Percentiles rank a stretch among this genome's conserved stretches.
phyloP scores from a whole-genome alignment of 2,329 filamentous ascomycete species.

The Dactylellina sp. region DNA sequence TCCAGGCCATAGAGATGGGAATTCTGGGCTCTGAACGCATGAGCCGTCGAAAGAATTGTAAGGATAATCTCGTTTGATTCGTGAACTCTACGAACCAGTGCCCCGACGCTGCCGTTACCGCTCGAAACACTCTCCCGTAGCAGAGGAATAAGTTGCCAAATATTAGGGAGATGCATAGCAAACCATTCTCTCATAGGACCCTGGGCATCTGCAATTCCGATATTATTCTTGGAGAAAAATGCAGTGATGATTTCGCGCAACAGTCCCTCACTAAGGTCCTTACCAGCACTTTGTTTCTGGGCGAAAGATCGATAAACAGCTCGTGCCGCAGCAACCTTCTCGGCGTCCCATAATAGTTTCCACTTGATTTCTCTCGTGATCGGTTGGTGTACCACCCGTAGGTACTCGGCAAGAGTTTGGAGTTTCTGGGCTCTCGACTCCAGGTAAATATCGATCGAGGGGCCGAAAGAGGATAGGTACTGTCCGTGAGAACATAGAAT shows the following conservation, averaged over 20 bases:
- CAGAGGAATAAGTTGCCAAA: slow-evolving; percentile 47
- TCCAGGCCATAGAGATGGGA: slow-evolving; percentile 78
- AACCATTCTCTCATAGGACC: slow-evolving; percentile 55
- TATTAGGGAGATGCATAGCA: slow-evolving; percentile 54
- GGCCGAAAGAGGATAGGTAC: slow-evolving; percentile 78
- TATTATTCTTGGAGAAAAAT: slow-evolving; percentile 48
- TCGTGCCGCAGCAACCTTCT: slow-evolving; percentile 84
- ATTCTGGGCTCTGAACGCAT: slow-evolving; percentile 76
- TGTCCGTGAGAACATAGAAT: slow-evolving; percentile 81
- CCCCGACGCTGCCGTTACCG: slow-evolving; percentile 14
- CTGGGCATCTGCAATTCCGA: slow-evolving; percentile 10
- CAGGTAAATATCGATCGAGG: slow-evolving; percentile 84
- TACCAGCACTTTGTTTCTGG: slow-evolving; percentile 53
- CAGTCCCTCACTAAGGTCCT: slow-evolving; percentile 58
- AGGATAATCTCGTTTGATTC: slow-evolving; percentile 83
- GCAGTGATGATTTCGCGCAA: slow-evolving; percentile 56
- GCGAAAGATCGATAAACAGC: slow-evolving; percentile 74
- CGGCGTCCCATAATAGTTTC: slow-evolving; percentile 86
- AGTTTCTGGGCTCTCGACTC: slow-evolving; percentile 78
- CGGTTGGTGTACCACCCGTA: slow-evolving; percentile 74
- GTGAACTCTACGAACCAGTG: slow-evolving; percentile 61
- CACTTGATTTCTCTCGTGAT: slow-evolving; percentile 78
- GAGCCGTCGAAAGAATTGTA: slow-evolving; percentile 47
- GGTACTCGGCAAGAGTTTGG: slow-evolving; percentile 77
- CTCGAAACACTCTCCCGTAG: slow-evolving; percentile 32